Percentiles rank a stretch among this genome's conserved stretches.
phyloP scores from a whole-genome alignment of 495 filamentous ascomycete genomes.

The Staphylotrichum longicolle region DNA sequence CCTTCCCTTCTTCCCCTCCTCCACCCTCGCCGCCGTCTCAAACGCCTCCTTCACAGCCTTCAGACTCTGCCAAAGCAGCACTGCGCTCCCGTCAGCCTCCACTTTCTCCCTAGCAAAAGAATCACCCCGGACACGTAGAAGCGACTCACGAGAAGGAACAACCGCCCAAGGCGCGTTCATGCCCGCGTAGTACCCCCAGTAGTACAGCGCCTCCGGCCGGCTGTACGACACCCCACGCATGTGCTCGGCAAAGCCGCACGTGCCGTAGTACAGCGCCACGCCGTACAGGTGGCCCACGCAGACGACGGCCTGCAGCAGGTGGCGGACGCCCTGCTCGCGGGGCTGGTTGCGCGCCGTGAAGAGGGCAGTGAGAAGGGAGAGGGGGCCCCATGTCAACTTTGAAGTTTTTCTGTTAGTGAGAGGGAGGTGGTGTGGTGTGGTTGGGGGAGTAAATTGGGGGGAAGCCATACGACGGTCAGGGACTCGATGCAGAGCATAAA shows the following conservation, averaged over 20 bases:
- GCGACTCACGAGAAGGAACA: constrained; percentile 54
- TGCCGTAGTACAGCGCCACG: constrained; percentile 80
- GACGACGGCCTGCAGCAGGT: constrained; percentile 69
- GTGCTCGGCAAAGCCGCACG: constrained; percentile 66
- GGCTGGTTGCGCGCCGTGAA: constrained; percentile 59
- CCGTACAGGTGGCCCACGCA: constrained; percentile 84
- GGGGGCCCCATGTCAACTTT: constrained; percentile 67
- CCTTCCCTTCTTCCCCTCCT: constrained; percentile 15
- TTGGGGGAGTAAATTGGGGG: not conserved
- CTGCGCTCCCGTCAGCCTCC: constrained; percentile 29
- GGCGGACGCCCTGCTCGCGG: constrained; percentile 50
- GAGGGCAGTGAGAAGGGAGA: constrained; percentile 67
- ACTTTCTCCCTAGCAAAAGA: not conserved
- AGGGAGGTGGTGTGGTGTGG: not conserved
- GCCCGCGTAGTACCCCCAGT: constrained; percentile 82
- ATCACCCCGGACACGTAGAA: not conserved
- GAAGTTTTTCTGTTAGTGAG: not conserved
- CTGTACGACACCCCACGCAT: constrained; percentile 59
- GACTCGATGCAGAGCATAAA: constrained; percentile 84
- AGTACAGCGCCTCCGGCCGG: constrained; percentile 76
- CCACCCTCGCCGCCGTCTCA: not conserved
- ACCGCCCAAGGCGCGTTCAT: constrained; percentile 89
- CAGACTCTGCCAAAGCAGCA: constrained; percentile 51
- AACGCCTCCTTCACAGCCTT: constrained; percentile 47
- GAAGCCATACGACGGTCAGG: constrained; percentile 66